A percentile compares a stretch with the other conserved stretches of the same genome.
phyloP scores from a whole-genome alignment of 192 early-diverging fungal genomes.

The Entophlyctis luteolus region DNA sequence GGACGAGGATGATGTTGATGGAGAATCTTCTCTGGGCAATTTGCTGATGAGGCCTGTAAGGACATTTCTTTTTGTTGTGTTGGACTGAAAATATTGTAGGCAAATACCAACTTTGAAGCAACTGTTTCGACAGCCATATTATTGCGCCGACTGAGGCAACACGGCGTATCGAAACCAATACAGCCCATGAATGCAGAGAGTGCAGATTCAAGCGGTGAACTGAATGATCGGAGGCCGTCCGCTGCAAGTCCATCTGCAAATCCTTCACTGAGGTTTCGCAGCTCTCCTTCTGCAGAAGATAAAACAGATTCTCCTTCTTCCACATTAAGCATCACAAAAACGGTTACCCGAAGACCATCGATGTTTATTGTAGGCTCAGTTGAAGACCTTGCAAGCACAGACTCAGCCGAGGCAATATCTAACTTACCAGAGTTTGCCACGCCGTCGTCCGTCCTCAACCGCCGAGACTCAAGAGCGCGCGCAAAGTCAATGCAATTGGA shows the following conservation, averaged over 20 bases:
- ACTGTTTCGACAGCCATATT: slow-evolving; percentile 7
- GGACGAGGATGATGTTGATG: slow-evolving; percentile 16
- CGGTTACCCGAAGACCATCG: not conserved
- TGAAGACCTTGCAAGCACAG: too few relatives aligned
- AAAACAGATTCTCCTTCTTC: too few relatives aligned
- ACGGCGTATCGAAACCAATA: slow-evolving; percentile 1
- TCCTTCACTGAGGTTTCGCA: too few relatives aligned
- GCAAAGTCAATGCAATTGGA: not conserved
- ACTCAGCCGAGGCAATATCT: too few relatives aligned
- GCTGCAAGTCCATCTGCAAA: too few relatives aligned
- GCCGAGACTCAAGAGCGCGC: not conserved
- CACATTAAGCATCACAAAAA: not conserved
- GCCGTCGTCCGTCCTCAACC: too few relatives aligned
- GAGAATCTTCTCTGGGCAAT: slow-evolving; percentile 9
- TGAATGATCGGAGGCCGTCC: too few relatives aligned
- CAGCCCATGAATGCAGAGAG: too few relatives aligned
- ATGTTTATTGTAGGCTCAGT: slow-evolving; percentile 20
- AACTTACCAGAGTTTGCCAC: too few relatives aligned
- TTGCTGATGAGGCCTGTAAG: not conserved
- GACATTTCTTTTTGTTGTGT: not conserved
- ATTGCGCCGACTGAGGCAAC: not conserved
- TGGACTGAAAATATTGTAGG: not conserved
- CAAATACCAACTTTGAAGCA: not conserved
- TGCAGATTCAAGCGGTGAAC: too few relatives aligned
- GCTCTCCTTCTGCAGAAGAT: too few relatives aligned